Evolutionary conservation across 768 basidiomycete species (phyloP).

Genomic region (Mycena galopus): DNA sequence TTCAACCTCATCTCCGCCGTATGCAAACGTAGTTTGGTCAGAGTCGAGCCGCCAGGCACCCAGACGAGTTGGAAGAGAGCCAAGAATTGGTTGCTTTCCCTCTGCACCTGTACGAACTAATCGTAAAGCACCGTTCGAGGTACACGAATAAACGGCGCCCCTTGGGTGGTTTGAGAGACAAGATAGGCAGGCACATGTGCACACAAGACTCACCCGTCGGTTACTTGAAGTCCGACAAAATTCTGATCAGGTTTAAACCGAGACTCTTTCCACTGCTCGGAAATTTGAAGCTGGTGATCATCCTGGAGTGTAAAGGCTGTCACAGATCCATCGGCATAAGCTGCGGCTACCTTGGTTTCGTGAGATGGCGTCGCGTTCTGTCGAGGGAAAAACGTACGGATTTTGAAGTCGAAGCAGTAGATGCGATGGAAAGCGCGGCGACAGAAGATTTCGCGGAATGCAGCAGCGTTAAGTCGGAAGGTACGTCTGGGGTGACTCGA

Average conservation of each 20-base stretch:
- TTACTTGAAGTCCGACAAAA: slow-evolving; percentile 73
- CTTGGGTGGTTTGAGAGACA: slow-evolving; percentile 44
- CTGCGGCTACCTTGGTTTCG: slow-evolving; percentile 76
- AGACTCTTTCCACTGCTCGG: slow-evolving; percentile 74
- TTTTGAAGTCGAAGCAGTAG: slow-evolving; percentile 43
- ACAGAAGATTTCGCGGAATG: slow-evolving; percentile 49
- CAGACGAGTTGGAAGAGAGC: slow-evolving; percentile 77
- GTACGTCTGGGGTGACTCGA: slow-evolving; percentile 36
- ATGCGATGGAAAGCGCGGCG: slow-evolving; percentile 48
- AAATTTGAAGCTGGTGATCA: slow-evolving; percentile 56
- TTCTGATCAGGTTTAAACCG: slow-evolving; percentile 63
- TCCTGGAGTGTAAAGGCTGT: slow-evolving; percentile 58
- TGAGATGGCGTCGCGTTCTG: slow-evolving; percentile 26
- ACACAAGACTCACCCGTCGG: slow-evolving; percentile 55
- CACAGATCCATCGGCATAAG: slow-evolving; percentile 70
- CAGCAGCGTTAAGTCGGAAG: slow-evolving; percentile 48
- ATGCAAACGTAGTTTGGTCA: slow-evolving; percentile 71
- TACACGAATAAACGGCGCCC: slow-evolving; percentile 76
- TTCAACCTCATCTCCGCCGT: slow-evolving; percentile 90
- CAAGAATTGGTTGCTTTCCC: slow-evolving; percentile 39
- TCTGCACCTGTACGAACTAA: slow-evolving; percentile 52
- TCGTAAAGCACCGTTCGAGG: slow-evolving; percentile 81
- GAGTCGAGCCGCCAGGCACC: slow-evolving; percentile 73
- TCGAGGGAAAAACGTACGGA: slow-evolving; percentile 52
- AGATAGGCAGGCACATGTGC: not conserved